These are phyloP conservation scores for Cytospora piceicola DNA, from an alignment of 2,329 filamentous ascomycete species.

Conservation along the genomic window DNA sequence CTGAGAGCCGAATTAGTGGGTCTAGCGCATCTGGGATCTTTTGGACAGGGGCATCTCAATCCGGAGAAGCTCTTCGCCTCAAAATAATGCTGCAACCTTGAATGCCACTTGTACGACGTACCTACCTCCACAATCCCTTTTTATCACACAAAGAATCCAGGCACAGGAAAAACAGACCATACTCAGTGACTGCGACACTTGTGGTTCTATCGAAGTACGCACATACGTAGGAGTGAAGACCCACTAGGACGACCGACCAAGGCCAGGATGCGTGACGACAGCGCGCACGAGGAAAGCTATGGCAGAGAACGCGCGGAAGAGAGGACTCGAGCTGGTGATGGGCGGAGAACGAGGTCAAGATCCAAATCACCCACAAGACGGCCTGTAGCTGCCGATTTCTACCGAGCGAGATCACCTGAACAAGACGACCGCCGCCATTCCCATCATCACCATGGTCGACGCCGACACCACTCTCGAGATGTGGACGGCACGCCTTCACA, in stretches of 20 bases:
- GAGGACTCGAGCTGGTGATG: neutral
- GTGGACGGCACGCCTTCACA: neutral
- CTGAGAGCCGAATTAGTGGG: neutral
- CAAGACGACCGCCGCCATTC: neutral
- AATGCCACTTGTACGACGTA: too few species aligned
- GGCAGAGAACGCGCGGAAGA: neutral
- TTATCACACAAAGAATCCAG: neutral
- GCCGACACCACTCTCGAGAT: constrained; percentile 10
- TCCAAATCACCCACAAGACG: constrained; percentile 23
- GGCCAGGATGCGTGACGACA: neutral
- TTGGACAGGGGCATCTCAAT: neutral
- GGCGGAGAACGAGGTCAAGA: constrained; percentile 1
- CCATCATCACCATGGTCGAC: constrained; percentile 7
- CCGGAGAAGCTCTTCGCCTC: neutral
- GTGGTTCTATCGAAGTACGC: too few species aligned
- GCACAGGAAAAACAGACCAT: neutral
- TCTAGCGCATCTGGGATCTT: neutral
- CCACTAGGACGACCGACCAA: neutral
- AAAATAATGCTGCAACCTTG: too few species aligned
- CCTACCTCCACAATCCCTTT: neutral
- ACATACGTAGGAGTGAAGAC: neutral
- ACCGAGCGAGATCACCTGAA: constrained; percentile 12
- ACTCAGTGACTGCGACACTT: neutral
- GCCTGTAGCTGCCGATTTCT: constrained; percentile 25
- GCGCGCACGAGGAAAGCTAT: neutral